Evolutionary conservation across 352 stramenopile genomes (phyloP).

Genomic region (Phytophthora fragariaefolia): DNA sequence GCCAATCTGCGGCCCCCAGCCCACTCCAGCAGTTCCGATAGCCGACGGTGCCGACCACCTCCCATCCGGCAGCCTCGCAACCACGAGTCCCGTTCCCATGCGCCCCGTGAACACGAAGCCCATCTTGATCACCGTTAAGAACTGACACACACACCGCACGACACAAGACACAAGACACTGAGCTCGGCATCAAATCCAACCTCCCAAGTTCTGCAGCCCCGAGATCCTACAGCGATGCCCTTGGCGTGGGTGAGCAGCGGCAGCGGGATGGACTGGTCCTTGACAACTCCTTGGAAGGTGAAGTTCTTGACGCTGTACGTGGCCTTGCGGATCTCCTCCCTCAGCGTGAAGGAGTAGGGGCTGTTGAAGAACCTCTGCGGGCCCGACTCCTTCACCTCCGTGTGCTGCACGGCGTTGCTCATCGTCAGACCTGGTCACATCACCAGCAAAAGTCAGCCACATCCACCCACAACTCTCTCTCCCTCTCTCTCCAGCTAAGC

Average conservation of each 20-base stretch:
- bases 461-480: background rate
- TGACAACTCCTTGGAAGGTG: constrained; percentile 87
- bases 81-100: constrained; percentile 93
- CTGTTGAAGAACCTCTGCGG: constrained; percentile 83
- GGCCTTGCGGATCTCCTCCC: constrained; percentile 93
- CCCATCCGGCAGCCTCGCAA: constrained; percentile 91
- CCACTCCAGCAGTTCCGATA: constrained; percentile 91
- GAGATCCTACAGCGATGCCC: constrained; percentile 79
- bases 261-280: constrained; percentile 91
- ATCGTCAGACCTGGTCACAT: constrained; percentile 55
- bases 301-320: constrained; percentile 94
- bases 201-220: background rate
- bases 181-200: too few relatives aligned
- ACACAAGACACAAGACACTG: background rate
- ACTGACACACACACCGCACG: constrained; percentile 41
- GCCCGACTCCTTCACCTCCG: constrained; percentile 67
- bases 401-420: constrained; percentile 85
- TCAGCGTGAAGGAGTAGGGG: constrained; percentile 90
- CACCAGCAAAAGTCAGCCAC: too few relatives aligned
- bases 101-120: constrained; percentile 88
- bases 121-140: constrained; percentile 93
- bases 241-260: constrained; percentile 89
- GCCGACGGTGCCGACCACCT: constrained; percentile 96
- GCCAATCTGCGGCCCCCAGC: constrained; percentile 92
- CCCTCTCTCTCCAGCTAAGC: too few relatives aligned